Conservation (phyloP, 176 grass and related monocot genomes). For the Bromus sterilis region DNA sequence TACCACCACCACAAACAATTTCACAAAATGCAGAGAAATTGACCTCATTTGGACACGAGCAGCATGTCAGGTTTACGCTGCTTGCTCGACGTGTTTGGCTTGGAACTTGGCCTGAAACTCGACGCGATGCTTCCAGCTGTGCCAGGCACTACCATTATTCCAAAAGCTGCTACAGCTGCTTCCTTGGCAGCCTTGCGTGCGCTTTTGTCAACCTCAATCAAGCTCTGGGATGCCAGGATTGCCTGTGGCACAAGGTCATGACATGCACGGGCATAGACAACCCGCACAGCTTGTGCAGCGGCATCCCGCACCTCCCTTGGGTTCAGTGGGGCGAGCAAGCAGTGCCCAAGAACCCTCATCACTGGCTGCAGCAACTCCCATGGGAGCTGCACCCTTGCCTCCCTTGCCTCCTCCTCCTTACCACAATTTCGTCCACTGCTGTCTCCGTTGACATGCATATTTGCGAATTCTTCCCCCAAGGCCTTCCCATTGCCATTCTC, state of each 20-base stretch:
- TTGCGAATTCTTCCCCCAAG: slow-evolving; percentile 28
- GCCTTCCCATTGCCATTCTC: slow-evolving; percentile 49
- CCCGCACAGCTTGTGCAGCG: slow-evolving; percentile 56
- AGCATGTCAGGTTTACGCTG: slow-evolving; percentile 59
- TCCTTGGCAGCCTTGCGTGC: slow-evolving; percentile 48
- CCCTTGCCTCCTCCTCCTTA: slow-evolving; percentile 26
- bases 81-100: slow-evolving; percentile 84
- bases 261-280: slow-evolving; percentile 77
- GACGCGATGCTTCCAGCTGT: slow-evolving; percentile 38
- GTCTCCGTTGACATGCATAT: slow-evolving; percentile 22
- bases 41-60: slow-evolving; percentile 59
- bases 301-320: slow-evolving; percentile 64
- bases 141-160: neutral
- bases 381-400: slow-evolving; percentile 70
- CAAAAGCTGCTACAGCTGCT: neutral
- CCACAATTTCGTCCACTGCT: slow-evolving; percentile 27
- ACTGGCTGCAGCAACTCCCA: slow-evolving; percentile 94
- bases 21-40: neutral
- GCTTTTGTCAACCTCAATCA: slow-evolving; percentile 90
- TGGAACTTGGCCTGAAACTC: slow-evolving; percentile 56
- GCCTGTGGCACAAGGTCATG: slow-evolving; percentile 87
- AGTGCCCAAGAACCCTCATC: slow-evolving; percentile 91
- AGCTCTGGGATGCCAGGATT: slow-evolving; percentile 77
- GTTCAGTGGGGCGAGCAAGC: slow-evolving; percentile 78
- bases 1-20: slow-evolving; percentile 11